Evolutionary conservation across 2,329 filamentous ascomycete genomes (phyloP).

Genomic region (Fusarium nurragi): DNA sequence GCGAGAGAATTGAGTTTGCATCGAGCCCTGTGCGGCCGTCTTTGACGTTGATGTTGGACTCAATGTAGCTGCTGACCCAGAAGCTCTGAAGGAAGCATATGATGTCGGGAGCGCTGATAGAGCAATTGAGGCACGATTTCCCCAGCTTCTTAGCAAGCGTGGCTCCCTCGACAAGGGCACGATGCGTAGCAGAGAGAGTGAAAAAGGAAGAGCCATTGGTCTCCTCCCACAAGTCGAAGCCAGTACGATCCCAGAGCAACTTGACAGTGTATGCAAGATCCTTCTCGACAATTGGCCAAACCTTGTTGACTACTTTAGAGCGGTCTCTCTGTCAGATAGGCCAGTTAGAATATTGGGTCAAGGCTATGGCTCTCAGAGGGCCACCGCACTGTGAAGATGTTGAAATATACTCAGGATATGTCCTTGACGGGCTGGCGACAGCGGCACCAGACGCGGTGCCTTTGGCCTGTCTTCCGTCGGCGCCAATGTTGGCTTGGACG

Average conservation of each 20-base stretch:
- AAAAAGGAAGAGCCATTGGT: conserved; percentile 81
- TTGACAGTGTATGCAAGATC: conserved; percentile 77
- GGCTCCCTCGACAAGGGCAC: conserved; percentile 69
- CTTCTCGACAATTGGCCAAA: conserved; percentile 78
- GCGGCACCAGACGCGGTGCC: conserved; percentile 62
- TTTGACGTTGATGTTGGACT: conserved; percentile 72
- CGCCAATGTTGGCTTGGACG: conserved; percentile 60
- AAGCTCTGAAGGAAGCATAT: conserved; percentile 77
- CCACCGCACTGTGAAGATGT: conserved; percentile 70
- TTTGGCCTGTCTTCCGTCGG: conserved; percentile 57
- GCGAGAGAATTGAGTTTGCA: conserved; percentile 71
- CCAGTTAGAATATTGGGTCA: conserved; percentile 76
- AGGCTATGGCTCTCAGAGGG: conserved; percentile 76
- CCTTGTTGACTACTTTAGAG: conserved; percentile 58
- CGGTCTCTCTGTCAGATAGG: conserved; percentile 70
- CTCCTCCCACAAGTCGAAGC: conserved; percentile 84
- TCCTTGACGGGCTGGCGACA: conserved; percentile 63
- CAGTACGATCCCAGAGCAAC: conserved; percentile 70
- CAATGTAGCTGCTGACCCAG: conserved; percentile 70
- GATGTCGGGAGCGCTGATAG: conserved; percentile 70
- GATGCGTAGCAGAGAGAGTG: conserved; percentile 72
- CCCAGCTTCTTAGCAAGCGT: conserved; percentile 71
- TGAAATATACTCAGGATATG: conserved; percentile 54
- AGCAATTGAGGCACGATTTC: conserved; percentile 66
- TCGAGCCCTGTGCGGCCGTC: conserved; percentile 72